Base-by-base conservation (phyloP, 2,329 filamentous ascomycete species). In the Aspergillus sp. region DNA sequence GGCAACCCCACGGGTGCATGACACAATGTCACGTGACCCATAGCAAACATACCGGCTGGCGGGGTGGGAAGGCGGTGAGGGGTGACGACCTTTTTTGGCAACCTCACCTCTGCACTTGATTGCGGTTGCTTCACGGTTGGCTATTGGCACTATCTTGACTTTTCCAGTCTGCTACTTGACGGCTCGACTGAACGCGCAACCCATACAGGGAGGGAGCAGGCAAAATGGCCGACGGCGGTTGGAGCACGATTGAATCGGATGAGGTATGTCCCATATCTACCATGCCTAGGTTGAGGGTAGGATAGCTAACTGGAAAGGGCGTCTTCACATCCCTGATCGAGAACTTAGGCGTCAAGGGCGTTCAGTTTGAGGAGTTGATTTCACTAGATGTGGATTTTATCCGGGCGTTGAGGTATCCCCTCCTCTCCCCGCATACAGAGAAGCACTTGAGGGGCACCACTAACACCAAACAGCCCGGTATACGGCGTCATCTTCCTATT, bases 401-500 rank as follows among this genome's bases (percentile, higher is more conserved):
- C 55, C 63, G 67, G 8, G 67, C 66, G 10, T 49, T 72, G 48
- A 68, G 68, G 71, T 72, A 61, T n/a, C n/a, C 30, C 12, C 19
- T 19, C 19, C 19, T 19, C 19, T 19, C 19, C 19, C 19, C 19
- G 19, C 19, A 19, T 19, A 19, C 19, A 19, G 19, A 19, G 19
- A 28, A 36, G 36, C 5, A 28, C 27, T 5, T 27, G 36, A 8
- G 12, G 8, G n/a, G 12, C 29, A 41, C 7, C 41, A 48, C n/a
- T 39, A 48, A 33, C 44, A 26, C 10, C 39, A 39, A 34, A 47
- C 51, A 82, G 85, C 57, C 86, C 87, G 12, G 77, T 95, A 45
- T 94, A 95, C 72, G 93, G 93, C 61, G 88, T 98, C 57, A 96
- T 98, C 63, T 98, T 98, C 71, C 87, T 98, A 67, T 98, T 98